Evolutionary conservation across 768 basidiomycete genomes (phyloP), one percentile per base, ranked within the genome.

Genomic region (Tylopilus sp.): DNA sequence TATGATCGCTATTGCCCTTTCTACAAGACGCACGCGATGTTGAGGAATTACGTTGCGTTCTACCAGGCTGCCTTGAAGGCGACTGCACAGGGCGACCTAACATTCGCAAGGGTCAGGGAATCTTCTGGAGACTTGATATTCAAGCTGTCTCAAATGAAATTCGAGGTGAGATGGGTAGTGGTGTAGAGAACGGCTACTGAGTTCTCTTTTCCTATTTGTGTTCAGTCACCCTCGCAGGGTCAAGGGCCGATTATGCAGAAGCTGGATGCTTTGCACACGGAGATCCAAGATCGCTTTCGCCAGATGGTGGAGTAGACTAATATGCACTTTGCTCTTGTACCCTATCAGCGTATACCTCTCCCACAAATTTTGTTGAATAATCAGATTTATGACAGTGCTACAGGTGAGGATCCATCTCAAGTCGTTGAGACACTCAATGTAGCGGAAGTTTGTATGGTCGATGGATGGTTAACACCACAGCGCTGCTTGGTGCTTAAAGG

Each of bases 81-180:
- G 21, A 91, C 97, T 45, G 80, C 86, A 25, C 83, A 88, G 62
- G 85, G 86, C 47, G 89, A 93, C 62, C 74, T 88, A 53, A 92
- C 92, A 19, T 96, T 93, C 64, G 74, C 84, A 30, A 86, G 84
- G 78, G 87, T 98, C 71, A 89, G 89, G 67, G 95, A 98, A 59
- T 77, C 85, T 14, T 82, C 92, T 5, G 74, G 80, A 46, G 97
- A 99, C 64, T 72, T 97, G 55, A 89, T 94, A 82, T 98, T 87
- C 78, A 92, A 94, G 71, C 83, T 99, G n/a, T 96, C 93, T 42
- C 95, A 98, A 72, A 95, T 96, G 93, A 98, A 98, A 71, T 98
- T 97, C 67, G 93, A 97, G 85, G 93, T 92, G 63, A 45, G 83
- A 59, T 12, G 30, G 29, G 29, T 28, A 25, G 45, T 42, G 31